Base-by-base conservation (phyloP, 768 basidiomycete species). In the Fomitopsis serialis region DNA sequence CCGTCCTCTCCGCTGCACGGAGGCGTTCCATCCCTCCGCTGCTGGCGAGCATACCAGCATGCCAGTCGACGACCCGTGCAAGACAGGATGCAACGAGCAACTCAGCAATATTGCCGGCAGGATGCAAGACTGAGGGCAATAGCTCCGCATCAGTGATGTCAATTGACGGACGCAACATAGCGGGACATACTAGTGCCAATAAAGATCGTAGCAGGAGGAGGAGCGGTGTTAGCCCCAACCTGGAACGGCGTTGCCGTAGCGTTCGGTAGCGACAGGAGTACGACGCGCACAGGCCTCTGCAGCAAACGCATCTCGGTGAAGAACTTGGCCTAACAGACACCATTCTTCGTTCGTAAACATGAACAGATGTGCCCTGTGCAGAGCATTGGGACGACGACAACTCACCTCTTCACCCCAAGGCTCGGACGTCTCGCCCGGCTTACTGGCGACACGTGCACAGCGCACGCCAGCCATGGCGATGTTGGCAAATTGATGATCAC, bases 1-100 rank as follows among this genome's bases (percentile, higher is more conserved):
- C 92, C 45, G 61, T 65, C 66, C 79, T 86, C 71, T 98, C 95
- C 0, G 91, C 92, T 1, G 82, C 80, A 48, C 95, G 84, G 25
- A 98, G 78, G 40, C 83, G 84, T 62, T 95, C 92, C 82, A 98
- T 91, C 4, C 83, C 89, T 37, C 93, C 93, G 48, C 78, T 75
- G 50, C 77, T 80, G 1, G 92, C 84, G 21, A 99, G 81, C 80
- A 98, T 88, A 21, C 95, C 95, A 15, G 96, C 94, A 67, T 99
- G 96, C 95, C 95, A 98, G 66, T 96, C 95, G 54, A 98, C 87
- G 47, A 98, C 79, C 53, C 92, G 87, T 17, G 95, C 96, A 1
- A 98, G 76, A 25, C 96, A 95, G 43, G 82, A 80, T 3, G 79
- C 81, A 25, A 92, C 84, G 36, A 99, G 77, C 68, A 89, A 84